Base-by-base conservation (phyloP, 805 yeast genomes). In the Kodamaea kakaduensis region DNA sequence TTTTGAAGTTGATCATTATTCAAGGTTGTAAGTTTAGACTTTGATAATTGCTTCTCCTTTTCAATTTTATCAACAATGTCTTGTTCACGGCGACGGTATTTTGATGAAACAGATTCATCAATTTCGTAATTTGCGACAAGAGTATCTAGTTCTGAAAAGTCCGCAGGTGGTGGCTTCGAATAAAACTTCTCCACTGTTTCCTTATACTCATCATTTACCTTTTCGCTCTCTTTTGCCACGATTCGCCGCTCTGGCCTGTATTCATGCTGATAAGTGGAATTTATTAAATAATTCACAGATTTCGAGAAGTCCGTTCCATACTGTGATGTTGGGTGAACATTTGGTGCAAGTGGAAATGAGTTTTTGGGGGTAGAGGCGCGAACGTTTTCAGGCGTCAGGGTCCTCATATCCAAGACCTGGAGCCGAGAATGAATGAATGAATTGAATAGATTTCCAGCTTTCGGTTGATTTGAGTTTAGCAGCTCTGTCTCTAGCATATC, bases 261-360 rank as follows among this genome's bases (percentile, higher is more conserved):
- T 18, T 62, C 52, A 5, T 67, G 53, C 54, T 41, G 54, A 59
- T 12, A 66, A 47, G 32, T 50, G 45, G 47, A 29, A 5, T 41
- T 35, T 7, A 45, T 38, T 20, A 41, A 24, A 18, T 36, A 27
- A 15, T 24, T 17, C 29, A 48, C 48, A 42, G 26, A 54, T 30
- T 36, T 17, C 14, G 35, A 26, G 31, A 67, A 58, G 2, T 53
- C 41, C 1, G 69, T 61, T 3, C 74, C 74, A 39, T 69, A 69
- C 18, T 61, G 58, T 3, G 20, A 15, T 2, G 18, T 9, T 5
- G 37, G 21, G 6, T 6, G 22, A n/a, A 21, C 9, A 3, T 4
- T 12, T 15, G 5, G 19, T 12, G n/a, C 18, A n/a, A n/a, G n/a
- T n/a, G n/a, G n/a, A n/a, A n/a, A n/a, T n/a, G n/a, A n/a, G n/a